These are phyloP conservation scores for Neurospora hispaniola DNA, from an alignment of 495 filamentous ascomycete species.

Conservation along the genomic window DNA sequence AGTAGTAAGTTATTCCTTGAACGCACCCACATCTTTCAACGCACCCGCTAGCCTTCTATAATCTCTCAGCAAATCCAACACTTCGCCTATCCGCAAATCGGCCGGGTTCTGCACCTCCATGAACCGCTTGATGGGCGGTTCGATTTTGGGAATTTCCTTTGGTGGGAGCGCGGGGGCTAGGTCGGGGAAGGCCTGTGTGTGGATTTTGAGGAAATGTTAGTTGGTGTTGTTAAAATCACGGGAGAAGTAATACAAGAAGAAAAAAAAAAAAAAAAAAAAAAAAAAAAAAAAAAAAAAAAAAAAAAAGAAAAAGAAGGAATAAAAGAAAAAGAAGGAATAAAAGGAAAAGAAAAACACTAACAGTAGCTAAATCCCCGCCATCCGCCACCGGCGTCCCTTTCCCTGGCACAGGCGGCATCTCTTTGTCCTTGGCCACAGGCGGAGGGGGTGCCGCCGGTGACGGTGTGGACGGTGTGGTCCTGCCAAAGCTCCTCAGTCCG, in stretches of 20 bases:
- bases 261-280: background rate
- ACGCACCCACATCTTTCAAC: constrained; percentile 49
- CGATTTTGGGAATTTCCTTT: constrained; percentile 44
- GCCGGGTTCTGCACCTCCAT: constrained; percentile 65
- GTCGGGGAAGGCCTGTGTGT: constrained; percentile 51
- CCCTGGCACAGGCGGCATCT: constrained; percentile 18
- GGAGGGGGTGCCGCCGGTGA: constrained; percentile 5
- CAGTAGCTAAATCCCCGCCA: constrained; percentile 41
- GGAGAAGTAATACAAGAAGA: background rate
- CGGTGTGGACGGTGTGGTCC: constrained; percentile 26
- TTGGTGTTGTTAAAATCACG: too few relatives aligned
- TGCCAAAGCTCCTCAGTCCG: constrained; percentile 65
- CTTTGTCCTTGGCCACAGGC: constrained; percentile 26
- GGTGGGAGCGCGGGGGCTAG: constrained; percentile 40
- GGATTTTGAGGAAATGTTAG: background rate
- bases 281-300: background rate
- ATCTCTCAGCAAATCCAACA: constrained; percentile 71
- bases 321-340: too few relatives aligned
- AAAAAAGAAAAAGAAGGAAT: background rate
- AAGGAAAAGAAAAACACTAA: constrained; percentile 13
- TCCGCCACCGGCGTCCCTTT: constrained; percentile 22
- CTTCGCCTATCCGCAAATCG: constrained; percentile 73
- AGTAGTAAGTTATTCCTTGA: constrained; percentile 25
- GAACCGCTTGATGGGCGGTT: constrained; percentile 69
- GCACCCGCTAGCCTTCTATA: constrained; percentile 73